phyloP scores from a whole-genome alignment of 345 rosid genomes.

The Raphanus raphanistrum region DNA sequence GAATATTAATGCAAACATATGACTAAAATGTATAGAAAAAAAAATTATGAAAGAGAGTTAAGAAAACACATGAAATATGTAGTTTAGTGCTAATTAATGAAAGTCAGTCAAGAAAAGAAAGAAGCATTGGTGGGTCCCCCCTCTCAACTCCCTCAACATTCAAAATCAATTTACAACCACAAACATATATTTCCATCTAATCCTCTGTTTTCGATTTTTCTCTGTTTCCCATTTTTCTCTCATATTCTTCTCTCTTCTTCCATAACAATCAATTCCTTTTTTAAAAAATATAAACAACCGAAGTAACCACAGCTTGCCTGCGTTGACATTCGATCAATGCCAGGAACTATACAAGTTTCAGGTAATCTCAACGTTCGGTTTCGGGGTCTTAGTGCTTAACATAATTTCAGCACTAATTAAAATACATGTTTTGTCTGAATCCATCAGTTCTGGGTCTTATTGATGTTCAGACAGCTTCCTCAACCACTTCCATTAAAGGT shows the following conservation, averaged over 20 bases:
- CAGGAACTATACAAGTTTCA: constrained; percentile 89
- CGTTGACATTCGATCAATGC: constrained; percentile 50
- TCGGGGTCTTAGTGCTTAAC: not conserved
- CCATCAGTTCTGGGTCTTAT: constrained; percentile 60
- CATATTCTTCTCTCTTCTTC: constrained; percentile 26
- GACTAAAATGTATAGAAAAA: not conserved
- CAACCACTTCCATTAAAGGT: constrained; percentile 64
- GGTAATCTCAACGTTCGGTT: constrained; percentile 48
- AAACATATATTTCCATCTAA: constrained; percentile 46
- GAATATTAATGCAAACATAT: not conserved
- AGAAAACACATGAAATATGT: not conserved
- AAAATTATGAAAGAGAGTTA: not conserved
- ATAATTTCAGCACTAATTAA: not conserved
- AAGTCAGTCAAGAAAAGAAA: constrained; percentile 3
- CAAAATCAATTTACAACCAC: constrained; percentile 49
- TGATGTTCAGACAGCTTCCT: constrained; percentile 52
- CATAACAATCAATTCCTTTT: not conserved
- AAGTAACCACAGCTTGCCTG: not conserved
- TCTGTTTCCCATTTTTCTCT: not conserved
- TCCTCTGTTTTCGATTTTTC: constrained; percentile 10
- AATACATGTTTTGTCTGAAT: constrained; percentile 10
- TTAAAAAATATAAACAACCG: not conserved
- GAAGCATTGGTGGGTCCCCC: constrained; percentile 54
- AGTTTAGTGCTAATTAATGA: not conserved
- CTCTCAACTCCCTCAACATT: constrained; percentile 28